A percentile compares a stretch with the other conserved stretches of the same genome.
Evolutionary conservation across 371 early-diverging fungal genomes (phyloP).

Genomic region (Haplosporangium sp.): DNA sequence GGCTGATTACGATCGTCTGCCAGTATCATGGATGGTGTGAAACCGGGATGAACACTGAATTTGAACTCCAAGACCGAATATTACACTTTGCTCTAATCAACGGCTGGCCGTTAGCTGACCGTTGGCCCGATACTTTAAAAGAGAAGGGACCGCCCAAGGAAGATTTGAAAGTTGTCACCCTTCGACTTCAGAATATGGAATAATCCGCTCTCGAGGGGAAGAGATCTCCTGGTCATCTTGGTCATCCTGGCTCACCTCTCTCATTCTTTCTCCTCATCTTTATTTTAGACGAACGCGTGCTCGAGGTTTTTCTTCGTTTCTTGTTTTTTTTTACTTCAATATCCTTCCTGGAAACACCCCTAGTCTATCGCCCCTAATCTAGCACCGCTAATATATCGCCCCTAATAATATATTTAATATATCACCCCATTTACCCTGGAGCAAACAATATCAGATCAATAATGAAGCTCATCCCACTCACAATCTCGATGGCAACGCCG

Average conservation of each 20-base stretch:
- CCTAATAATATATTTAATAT: background rate
- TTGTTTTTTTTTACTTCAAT: background rate
- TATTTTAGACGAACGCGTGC: too few relatives aligned
- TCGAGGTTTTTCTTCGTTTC: too few relatives aligned
- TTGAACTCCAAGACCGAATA: too few relatives aligned
- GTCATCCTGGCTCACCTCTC: background rate
- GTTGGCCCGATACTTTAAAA: too few relatives aligned
- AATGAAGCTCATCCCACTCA: slow-evolving; percentile 39
- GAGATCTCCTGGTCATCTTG: too few relatives aligned
- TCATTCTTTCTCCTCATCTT: background rate
- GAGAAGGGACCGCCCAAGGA: slow-evolving; percentile 9
- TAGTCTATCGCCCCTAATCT: background rate
- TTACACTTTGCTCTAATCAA: too few relatives aligned
- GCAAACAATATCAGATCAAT: background rate
- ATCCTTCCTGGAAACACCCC: too few relatives aligned
- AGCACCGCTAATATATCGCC: background rate
- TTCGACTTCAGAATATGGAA: slow-evolving; percentile 18
- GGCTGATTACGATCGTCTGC: too few relatives aligned
- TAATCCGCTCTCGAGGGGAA: background rate
- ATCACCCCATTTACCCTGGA: background rate
- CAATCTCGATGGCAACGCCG: slow-evolving; percentile 13
- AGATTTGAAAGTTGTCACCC: slow-evolving; percentile 37
- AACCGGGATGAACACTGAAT: too few relatives aligned
- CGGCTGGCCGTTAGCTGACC: too few relatives aligned
- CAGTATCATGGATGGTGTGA: too few relatives aligned